Percentiles rank a stretch among this genome's conserved stretches.
Conservation (phyloP, 768 basidiomycete species). For the Naganishia vishniacii region DNA sequence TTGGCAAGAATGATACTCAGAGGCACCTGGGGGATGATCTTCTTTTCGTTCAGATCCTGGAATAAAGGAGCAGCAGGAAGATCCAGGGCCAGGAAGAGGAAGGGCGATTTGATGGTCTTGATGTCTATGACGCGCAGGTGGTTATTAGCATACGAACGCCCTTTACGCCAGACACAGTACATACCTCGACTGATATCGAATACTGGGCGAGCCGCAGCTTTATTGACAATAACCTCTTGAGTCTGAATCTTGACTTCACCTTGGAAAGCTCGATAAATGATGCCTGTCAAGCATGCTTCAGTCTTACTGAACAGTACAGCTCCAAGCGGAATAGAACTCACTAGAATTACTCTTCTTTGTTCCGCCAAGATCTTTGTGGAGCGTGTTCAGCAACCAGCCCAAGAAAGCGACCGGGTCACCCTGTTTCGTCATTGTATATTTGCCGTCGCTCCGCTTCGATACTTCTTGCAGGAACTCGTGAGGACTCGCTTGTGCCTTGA, state of each 20-base stretch:
- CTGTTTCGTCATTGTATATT: slow-evolving; percentile 86
- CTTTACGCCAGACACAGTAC: slow-evolving; percentile 50
- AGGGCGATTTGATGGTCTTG: slow-evolving; percentile 77
- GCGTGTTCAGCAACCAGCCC: slow-evolving; percentile 86
- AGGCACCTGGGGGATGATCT: slow-evolving; percentile 96
- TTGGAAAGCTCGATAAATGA: slow-evolving; percentile 89
- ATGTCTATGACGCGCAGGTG: slow-evolving; percentile 58
- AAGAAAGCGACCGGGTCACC: slow-evolving; percentile 96
- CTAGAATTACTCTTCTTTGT: slow-evolving; percentile 86
- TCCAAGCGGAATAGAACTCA: too few relatives aligned
- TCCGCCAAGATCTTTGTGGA: slow-evolving; percentile 92
- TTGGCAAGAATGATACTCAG: slow-evolving; percentile 84
- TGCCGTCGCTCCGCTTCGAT: slow-evolving; percentile 75
- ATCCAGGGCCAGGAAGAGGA: slow-evolving; percentile 91
- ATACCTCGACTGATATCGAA: slow-evolving; percentile 83
- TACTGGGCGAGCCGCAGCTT: slow-evolving; percentile 70
- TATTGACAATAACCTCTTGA: slow-evolving; percentile 83
- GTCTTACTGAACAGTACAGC: too few relatives aligned
- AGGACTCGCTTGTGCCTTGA: slow-evolving; percentile 98
- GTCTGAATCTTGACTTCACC: slow-evolving; percentile 88
- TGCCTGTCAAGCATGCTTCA: slow-evolving; percentile 54
- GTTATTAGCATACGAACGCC: not conserved
- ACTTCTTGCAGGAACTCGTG: slow-evolving; percentile 99
- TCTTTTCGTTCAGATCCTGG: slow-evolving; percentile 92
- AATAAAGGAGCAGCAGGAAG: slow-evolving; percentile 96